phyloP scores from a whole-genome alignment of 83 land plant genomes.

The Diphasiastrum complanatum region DNA sequence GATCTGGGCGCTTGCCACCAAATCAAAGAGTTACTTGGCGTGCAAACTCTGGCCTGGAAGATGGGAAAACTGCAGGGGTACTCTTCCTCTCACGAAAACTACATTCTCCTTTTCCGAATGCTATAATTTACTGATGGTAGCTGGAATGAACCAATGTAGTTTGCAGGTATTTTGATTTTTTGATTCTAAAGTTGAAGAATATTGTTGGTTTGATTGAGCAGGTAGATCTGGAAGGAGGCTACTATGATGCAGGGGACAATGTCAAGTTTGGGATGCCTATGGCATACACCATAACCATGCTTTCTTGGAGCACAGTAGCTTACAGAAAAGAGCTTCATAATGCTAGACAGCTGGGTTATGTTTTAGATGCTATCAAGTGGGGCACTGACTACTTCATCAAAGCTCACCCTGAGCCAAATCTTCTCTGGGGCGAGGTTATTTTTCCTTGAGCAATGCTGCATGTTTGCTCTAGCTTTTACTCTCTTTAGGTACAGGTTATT shows the following conservation, averaged over 20 bases:
- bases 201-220: background rate
- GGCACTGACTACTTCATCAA: constrained; percentile 68
- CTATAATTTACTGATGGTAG: background rate
- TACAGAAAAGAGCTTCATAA: constrained; percentile 25
- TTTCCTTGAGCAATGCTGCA: background rate
- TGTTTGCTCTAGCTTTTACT: background rate
- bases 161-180: too few species aligned
- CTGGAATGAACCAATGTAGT: too few species aligned
- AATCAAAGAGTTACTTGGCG: constrained; percentile 31
- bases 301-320: constrained; percentile 55
- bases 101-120: background rate
- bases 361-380: constrained; percentile 54
- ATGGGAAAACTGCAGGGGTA: constrained; percentile 27
- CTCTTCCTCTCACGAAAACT: background rate
- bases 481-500: background rate
- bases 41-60: constrained; percentile 26
- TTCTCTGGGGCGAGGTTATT: constrained; percentile 49
- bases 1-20: constrained; percentile 29
- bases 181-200: too few species aligned
- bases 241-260: constrained; percentile 71
- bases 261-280: constrained; percentile 60
- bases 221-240: constrained; percentile 58
- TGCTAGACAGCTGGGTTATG: constrained; percentile 35
- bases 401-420: constrained; percentile 50
- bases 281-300: constrained; percentile 55